A percentile compares a stretch with the other conserved stretches of the same genome.
phyloP scores from a whole-genome alignment of 2,329 filamentous ascomycete genomes.

The Simplicillium aogashimaense region DNA sequence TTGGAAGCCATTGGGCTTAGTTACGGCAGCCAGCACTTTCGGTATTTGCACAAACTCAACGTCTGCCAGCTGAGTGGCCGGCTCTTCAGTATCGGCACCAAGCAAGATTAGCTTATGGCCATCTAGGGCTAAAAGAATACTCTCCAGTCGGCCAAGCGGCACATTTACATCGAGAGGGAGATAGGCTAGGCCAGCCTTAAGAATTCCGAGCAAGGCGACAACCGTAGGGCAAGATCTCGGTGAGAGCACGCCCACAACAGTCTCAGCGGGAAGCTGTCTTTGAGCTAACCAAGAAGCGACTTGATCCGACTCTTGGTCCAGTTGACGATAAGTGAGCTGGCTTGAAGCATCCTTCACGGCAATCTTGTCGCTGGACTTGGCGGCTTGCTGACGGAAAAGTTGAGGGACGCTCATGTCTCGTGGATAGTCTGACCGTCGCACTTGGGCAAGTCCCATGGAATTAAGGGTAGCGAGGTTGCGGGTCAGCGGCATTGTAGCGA shows the following conservation, averaged over 20 bases:
- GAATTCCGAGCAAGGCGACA: conserved; percentile 11
- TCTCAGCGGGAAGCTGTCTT: conserved; percentile 5
- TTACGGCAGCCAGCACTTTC: no score
- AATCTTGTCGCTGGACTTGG: conserved; percentile 1
- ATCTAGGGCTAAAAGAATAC: conserved; percentile 5
- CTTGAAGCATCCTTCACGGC: conserved; percentile 10
- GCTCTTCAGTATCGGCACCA: conserved; percentile 1
- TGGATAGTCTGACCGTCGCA: conserved; percentile 5
- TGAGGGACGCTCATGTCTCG: conserved; percentile 12
- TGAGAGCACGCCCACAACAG: conserved; percentile 11
- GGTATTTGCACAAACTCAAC: background rate
- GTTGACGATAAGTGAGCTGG: conserved; percentile 12
- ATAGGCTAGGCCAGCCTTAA: conserved; percentile 16
- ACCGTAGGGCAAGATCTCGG: conserved; percentile 14
- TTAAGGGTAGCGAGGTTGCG: background rate
- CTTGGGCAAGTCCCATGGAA: conserved; percentile 1
- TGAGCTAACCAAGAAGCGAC: conserved; percentile 10
- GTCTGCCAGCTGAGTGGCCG: background rate
- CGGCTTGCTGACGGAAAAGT: conserved; percentile 11
- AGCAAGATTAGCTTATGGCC: conserved; percentile 6
- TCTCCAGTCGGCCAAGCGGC: conserved; percentile 7
- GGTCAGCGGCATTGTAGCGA: conserved; percentile 1
- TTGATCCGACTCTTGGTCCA: conserved; percentile 10
- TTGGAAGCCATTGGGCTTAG: no score
- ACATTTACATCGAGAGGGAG: conserved; percentile 12